phyloP scores from a whole-genome alignment of 2,329 filamentous ascomycete genomes.

The Pseudopyricularia javanii region DNA sequence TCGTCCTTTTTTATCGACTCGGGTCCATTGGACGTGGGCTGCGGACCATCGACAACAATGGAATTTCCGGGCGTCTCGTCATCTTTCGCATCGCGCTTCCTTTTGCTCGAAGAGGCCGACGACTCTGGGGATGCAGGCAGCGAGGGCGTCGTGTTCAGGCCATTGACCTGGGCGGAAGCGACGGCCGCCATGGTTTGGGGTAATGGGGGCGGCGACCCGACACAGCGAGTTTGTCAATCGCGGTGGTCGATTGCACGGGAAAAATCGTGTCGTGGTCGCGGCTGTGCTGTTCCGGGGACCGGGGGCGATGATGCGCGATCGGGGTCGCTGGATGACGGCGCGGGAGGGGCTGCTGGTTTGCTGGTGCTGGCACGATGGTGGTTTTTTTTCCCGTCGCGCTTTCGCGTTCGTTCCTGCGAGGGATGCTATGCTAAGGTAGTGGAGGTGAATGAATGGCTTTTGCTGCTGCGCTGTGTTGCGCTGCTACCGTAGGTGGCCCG shows the following conservation, averaged over 20 bases:
- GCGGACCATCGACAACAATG: conserved; percentile 2
- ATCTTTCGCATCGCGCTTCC: conserved; percentile 43
- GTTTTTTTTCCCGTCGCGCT: background rate
- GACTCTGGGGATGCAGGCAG: conserved; percentile 15
- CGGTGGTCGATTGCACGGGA: background rate
- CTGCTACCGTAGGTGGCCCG: background rate
- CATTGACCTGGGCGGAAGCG: conserved; percentile 16
- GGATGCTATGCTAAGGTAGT: background rate
- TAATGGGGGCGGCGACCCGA: background rate
- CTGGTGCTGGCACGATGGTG: background rate
- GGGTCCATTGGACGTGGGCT: conserved; percentile 7
- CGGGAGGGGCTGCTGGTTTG: background rate
- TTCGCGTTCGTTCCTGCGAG: background rate
- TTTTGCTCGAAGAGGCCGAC: conserved; percentile 27
- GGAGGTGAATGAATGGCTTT: background rate
- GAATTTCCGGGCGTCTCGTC: conserved; percentile 10
- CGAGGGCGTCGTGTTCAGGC: conserved; percentile 12
- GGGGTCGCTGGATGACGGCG: background rate
- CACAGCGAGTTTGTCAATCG: background rate
- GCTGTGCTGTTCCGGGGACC: background rate
- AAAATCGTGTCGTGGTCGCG: background rate
- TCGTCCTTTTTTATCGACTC: conserved; percentile 14
- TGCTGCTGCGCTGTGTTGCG: background rate
- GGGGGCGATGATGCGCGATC: background rate
- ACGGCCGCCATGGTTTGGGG: conserved; percentile 17